Base-by-base conservation (phyloP, 176 grass and related monocot genomes). In the Phyllostachys edulis region DNA sequence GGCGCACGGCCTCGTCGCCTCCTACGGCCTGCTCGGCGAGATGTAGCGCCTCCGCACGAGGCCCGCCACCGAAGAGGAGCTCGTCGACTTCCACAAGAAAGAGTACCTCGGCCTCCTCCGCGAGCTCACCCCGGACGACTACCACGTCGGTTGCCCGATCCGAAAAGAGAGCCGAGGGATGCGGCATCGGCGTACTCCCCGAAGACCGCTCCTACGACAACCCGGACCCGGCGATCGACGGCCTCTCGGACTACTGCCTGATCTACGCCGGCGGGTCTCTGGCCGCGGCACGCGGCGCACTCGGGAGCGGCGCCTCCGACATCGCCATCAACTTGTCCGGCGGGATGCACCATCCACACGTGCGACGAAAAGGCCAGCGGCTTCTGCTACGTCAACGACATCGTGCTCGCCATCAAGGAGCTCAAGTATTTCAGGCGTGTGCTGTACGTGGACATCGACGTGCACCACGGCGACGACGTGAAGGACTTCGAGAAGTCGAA, bases 361-460 rank as follows among this genome's bases (percentile, higher is more conserved):
- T 92, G 89, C 81, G 63, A 8, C 44, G 62, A 63, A 9, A 36
- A 68, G n/a, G 92, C 92, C 2, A 90, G 46, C 5, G 92, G 90
- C 12, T 94, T 92, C 63, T 94, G 90, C 60, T 94, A 94, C 80
- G 90, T 94, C 10, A 94, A 94, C 13, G 92, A 92, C 76, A 94
- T 94, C 72, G 92, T 94, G 15, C 87, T 94, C 2, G 90, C 92
- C 32, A 90, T 94, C 63, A 27, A 83, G 2, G 81, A 86, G 83
- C 80, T 94, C 63, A 41, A 69, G 14, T 45, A 0, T 9, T 56
- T 97, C 40, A 2, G 82, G 70, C 95, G 92, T 70, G 90, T 97
- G 64, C 51, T 94, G 13, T 97, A 97, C 83, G 54, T 97, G 11
- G 95, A 97, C 84, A 94, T 94, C 82, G 92, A 97, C 56, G 92